Percentiles rank a stretch among this genome's conserved stretches.
phyloP scores from a whole-genome alignment of 2,329 filamentous ascomycete genomes.

The Exophiala mesophila region DNA sequence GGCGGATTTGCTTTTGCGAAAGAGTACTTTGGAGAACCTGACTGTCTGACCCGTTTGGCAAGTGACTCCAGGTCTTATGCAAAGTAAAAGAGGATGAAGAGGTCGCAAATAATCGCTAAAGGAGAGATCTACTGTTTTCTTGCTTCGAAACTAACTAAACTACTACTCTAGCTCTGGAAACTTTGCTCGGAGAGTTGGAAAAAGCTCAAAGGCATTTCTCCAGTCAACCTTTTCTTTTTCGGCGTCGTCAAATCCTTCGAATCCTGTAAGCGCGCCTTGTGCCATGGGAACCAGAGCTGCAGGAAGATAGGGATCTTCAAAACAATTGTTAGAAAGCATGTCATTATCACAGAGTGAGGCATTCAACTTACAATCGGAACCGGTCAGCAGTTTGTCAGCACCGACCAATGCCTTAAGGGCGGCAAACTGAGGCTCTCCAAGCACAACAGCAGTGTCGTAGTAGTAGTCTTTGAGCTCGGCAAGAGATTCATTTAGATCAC shows the following conservation, averaged over 20 bases:
- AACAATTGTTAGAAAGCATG: not conserved
- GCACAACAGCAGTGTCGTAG: conserved; percentile 24
- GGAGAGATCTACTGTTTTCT: too few relatives aligned
- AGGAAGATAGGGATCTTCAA: conserved; percentile 3
- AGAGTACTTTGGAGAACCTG: too few relatives aligned
- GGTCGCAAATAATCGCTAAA: too few relatives aligned
- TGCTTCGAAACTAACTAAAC: too few relatives aligned
- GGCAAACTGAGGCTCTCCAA: conserved; percentile 17
- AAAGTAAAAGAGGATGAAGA: too few relatives aligned
- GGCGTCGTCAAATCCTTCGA: conserved; percentile 24
- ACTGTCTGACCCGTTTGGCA: too few relatives aligned
- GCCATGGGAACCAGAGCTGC: not conserved
- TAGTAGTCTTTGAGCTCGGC: conserved; percentile 27
- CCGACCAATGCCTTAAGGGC: conserved; percentile 28
- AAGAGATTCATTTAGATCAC: conserved; percentile 16
- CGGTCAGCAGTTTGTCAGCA: conserved; percentile 23
- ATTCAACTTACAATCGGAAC: conserved; percentile 27
- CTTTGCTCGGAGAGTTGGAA: conserved; percentile 16
- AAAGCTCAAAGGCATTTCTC: conserved; percentile 27
- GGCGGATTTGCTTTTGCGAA: too few relatives aligned
- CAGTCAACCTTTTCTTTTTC: conserved; percentile 26
- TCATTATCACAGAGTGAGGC: not conserved
- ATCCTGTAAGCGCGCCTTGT: conserved; percentile 1
- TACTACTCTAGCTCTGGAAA: conserved; percentile 5
- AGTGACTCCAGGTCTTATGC: too few relatives aligned